Conservation (phyloP, 1,139 yeast species). For the Hyphopichia burtonii region DNA sequence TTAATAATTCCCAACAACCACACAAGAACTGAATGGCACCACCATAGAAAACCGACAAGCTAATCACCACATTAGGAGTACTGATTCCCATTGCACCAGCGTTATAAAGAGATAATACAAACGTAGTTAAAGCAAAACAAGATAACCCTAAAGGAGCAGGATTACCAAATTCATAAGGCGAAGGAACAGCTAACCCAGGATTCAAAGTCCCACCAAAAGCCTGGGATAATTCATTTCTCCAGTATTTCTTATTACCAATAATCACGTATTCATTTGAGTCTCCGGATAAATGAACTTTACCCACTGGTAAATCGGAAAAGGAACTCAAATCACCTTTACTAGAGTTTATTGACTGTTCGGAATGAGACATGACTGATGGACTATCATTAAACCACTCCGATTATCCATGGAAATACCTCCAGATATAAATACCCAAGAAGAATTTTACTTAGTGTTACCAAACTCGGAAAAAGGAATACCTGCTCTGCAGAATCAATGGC, state of each 20-base stretch:
- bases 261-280: conserved; percentile 21
- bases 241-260: conserved; percentile 33
- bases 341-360: conserved; percentile 4
- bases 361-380: background rate
- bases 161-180: conserved; percentile 41
- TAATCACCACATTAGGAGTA: conserved; percentile 40
- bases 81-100: conserved; percentile 40
- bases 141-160: conserved; percentile 63
- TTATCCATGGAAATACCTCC: background rate
- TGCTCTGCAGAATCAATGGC: too few relatives aligned
- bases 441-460: too few relatives aligned
- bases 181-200: conserved; percentile 32
- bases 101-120: conserved; percentile 43
- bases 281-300: conserved; percentile 19
- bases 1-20: conserved; percentile 63
- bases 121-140: conserved; percentile 52
- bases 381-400: too few relatives aligned
- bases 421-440: too few relatives aligned
- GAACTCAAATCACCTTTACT: conserved; percentile 2
- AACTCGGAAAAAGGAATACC: too few relatives aligned
- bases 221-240: conserved; percentile 35
- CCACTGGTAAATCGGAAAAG: conserved; percentile 13
- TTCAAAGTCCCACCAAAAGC: conserved; percentile 45
- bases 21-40: conserved; percentile 65
- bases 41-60: conserved; percentile 50